These are phyloP conservation scores for Cyanidioschyzon merolae DNA, from an alignment of 23 red algal species.

Conservation along the genomic window DNA sequence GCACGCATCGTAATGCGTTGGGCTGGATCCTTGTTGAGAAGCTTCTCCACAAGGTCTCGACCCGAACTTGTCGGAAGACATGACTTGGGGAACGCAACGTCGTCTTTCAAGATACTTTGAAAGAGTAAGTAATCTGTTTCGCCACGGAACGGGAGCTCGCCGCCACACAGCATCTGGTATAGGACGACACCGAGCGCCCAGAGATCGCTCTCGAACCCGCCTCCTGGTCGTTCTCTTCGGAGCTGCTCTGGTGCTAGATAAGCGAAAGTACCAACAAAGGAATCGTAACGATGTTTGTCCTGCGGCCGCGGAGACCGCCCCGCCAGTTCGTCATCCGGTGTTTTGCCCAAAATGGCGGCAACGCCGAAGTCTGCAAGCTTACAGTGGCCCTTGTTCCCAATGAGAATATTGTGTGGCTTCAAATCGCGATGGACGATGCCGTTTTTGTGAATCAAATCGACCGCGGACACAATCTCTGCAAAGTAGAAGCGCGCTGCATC, in stretches of 20 bases:
- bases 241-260: conserved; percentile 24
- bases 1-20: conserved; percentile 11
- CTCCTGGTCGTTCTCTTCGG: neutral
- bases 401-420: conserved; percentile 94
- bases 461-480: conserved; percentile 77
- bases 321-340: neutral
- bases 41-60: conserved; percentile 23
- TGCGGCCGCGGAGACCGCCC: neutral
- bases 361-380: conserved; percentile 91
- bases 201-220: conserved; percentile 33
- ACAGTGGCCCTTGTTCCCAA: conserved; percentile 65
- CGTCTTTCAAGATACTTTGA: conserved; percentile 29
- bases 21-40: conserved; percentile 20
- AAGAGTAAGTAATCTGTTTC: conserved; percentile 44
- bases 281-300: neutral
- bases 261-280: conserved; percentile 32
- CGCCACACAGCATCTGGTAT: conserved; percentile 64
- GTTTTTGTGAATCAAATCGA: conserved; percentile 59
- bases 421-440: conserved; percentile 96
- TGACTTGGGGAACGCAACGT: conserved; percentile 30
- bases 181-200: conserved; percentile 80
- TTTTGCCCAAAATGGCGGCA: conserved; percentile 13
- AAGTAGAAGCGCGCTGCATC: conserved; percentile 78
- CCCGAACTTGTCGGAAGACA: neutral
- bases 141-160: conserved; percentile 52